Percentiles rank a stretch among this genome's conserved stretches.
These are phyloP conservation scores for Aspergillus sp. DNA, from an alignment of 2,329 filamentous ascomycete genomes.

Conservation along the genomic window DNA sequence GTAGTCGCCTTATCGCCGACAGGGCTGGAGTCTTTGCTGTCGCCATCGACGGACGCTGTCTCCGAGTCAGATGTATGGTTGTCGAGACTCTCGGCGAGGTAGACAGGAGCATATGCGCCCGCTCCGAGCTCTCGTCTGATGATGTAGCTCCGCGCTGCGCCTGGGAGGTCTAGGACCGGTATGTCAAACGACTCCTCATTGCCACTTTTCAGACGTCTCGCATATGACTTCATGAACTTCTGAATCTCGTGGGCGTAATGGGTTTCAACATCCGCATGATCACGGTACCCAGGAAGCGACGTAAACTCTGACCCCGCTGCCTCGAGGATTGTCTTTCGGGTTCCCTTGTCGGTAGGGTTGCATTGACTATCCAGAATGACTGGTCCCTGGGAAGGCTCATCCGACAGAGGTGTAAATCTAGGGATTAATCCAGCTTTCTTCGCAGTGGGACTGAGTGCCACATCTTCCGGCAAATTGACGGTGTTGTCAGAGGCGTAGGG, in stretches of 20 bases:
- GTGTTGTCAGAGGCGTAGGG: slow-evolving; percentile 50
- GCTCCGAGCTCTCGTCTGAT: slow-evolving; percentile 84
- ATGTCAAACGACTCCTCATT: slow-evolving; percentile 62
- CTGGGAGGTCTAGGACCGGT: slow-evolving; percentile 66
- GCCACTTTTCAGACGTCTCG: slow-evolving; percentile 43
- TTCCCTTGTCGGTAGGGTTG: slow-evolving; percentile 78
- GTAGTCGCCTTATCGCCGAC: slow-evolving; percentile 32
- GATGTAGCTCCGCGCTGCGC: slow-evolving; percentile 66
- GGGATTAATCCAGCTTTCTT: slow-evolving; percentile 34
- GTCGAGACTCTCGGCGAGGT: slow-evolving; percentile 77
- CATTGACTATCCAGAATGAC: slow-evolving; percentile 81
- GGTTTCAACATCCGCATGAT: slow-evolving; percentile 63
- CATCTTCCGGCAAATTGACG: slow-evolving; percentile 27
- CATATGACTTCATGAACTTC: slow-evolving; percentile 71
- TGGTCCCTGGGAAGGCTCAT: slow-evolving; percentile 47
- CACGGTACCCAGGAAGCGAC: slow-evolving; percentile 76
- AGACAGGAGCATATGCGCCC: slow-evolving; percentile 93
- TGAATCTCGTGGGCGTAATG: slow-evolving; percentile 73
- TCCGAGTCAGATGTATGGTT: slow-evolving; percentile 37
- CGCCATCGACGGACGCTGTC: slow-evolving; percentile 39
- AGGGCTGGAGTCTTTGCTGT: slow-evolving; percentile 55
- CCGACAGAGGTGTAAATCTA: slow-evolving; percentile 15
- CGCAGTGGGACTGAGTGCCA: slow-evolving; percentile 35
- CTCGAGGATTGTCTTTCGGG: slow-evolving; percentile 72
- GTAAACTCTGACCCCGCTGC: slow-evolving; percentile 70